These are phyloP conservation scores for Scutellaria baicalensis DNA, from an alignment of 257 asterid genomes.

Conservation along the genomic window DNA sequence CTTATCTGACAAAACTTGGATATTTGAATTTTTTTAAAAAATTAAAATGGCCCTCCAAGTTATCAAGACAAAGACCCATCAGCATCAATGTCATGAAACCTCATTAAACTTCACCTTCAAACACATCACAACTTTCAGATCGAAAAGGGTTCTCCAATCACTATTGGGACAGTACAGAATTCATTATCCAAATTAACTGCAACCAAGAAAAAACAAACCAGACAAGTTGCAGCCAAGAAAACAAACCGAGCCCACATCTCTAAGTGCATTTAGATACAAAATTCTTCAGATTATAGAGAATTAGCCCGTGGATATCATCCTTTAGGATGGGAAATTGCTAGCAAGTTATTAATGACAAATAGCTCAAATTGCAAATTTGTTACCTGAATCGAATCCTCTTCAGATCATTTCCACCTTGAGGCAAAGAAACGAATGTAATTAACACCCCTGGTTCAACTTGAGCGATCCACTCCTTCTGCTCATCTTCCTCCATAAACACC, in stretches of 20 bases:
- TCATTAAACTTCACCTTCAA: conserved; percentile 26
- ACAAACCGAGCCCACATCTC: conserved; percentile 12
- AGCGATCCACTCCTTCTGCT: conserved; percentile 92
- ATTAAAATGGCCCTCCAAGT: conserved; percentile 9
- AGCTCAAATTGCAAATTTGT: neutral
- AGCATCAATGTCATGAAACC: conserved; percentile 22
- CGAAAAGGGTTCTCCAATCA: conserved; percentile 7
- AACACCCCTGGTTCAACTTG: conserved; percentile 98
- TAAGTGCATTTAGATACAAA: neutral
- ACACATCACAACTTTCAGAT: conserved; percentile 39
- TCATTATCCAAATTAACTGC: conserved; percentile 15
- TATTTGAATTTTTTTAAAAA: neutral
- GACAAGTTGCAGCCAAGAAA: conserved; percentile 6
- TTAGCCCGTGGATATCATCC: no score
- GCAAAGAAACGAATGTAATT: conserved; percentile 78
- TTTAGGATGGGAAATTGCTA: no score
- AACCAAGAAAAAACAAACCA: neutral
- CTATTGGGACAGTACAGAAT: conserved; percentile 10
- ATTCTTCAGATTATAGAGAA: no score
- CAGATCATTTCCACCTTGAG: conserved; percentile 87
- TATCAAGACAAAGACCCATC: conserved; percentile 34
- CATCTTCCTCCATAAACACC: conserved; percentile 74
- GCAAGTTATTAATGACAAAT: neutral
- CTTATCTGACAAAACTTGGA: neutral
- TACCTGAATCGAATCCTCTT: conserved; percentile 92